Base-by-base conservation (phyloP, 2,329 filamentous ascomycete species). In the Ascochyta clinopodiicola region DNA sequence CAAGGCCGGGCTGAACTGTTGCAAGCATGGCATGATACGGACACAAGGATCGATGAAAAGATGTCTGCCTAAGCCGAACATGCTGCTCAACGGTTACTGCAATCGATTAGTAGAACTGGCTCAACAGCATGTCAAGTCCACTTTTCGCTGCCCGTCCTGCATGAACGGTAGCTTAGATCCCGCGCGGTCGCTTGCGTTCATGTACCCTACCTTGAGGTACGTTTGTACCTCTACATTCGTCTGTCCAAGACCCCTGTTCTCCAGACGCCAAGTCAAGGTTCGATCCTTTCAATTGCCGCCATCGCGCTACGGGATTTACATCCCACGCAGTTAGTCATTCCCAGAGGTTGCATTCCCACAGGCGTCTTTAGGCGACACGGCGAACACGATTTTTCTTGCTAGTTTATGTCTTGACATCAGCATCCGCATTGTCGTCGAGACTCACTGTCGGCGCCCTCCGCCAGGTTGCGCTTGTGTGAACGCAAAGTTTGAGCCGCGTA, bases 401-500 rank as follows among this genome's bases (percentile, higher is more conserved):
- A 42, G 27, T 27, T 40, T 37, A 42, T 27, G 29, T 31, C 29
- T 31, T 51, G 36, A 46, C 42, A 47, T 39, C 25, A 47, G 40
- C 32, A 38, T 51, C 21, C 35, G 46, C 46, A 31, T 47, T 25
- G 25, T 29, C 12, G 25, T 43, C 47, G 37, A 19, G 34, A 22
- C 13, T 42, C 38, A 24, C 34, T 38, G 6, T 51, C 52, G 52
- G 46, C 31, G 37, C 42, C 46, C 52, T 40, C 52, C 52, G 46
- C 37, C 39, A 56, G 52, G 13, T 36, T 19, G 25, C 15, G 37
- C 52, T 37, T 38, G 24, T 31, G 15, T 31, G 22, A n/a, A 43
- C 25, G 42, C 46, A 56, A 51, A 47, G 32, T 51, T 48, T 45
- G 42, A 56, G 52, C 52, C 52, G 43, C 52, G 44, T 37, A 40